A percentile compares a stretch with the other conserved stretches of the same genome.
phyloP scores from a whole-genome alignment of 768 basidiomycete genomes.

The Austroboletus eburneus region DNA sequence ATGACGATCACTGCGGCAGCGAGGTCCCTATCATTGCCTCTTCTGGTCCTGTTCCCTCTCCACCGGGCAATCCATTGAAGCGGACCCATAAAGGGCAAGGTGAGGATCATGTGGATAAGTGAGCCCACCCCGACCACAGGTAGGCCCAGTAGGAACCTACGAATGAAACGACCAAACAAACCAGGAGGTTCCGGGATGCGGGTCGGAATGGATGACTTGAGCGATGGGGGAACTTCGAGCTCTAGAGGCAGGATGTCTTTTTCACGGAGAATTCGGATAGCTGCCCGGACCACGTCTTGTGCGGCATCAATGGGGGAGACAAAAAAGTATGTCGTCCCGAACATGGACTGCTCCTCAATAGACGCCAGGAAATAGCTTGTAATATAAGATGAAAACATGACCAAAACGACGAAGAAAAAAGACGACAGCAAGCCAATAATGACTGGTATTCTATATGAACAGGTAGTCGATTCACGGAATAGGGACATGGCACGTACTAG shows the following conservation, averaged over 20 bases:
- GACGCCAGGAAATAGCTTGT: conserved; percentile 62
- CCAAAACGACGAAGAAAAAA: conserved; percentile 58
- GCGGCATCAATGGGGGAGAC: conserved; percentile 56
- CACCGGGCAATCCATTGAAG: conserved; percentile 69
- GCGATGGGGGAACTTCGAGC: conserved; percentile 10
- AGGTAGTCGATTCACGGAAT: conserved; percentile 3
- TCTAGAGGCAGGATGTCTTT: conserved; percentile 40
- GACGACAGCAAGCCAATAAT: conserved; percentile 59
- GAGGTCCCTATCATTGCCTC: conserved; percentile 56
- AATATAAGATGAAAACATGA: conserved; percentile 65
- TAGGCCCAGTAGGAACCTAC: conserved; percentile 72
- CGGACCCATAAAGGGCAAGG: conserved; percentile 60
- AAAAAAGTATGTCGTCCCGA: conserved; percentile 34
- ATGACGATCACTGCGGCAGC: conserved; percentile 62
- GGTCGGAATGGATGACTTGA: conserved; percentile 17
- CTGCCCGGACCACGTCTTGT: conserved; percentile 58
- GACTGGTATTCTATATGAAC: conserved; percentile 39
- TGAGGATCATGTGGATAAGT: conserved; percentile 65
- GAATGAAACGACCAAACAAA: conserved; percentile 52
- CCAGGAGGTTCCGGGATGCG: conserved; percentile 36
- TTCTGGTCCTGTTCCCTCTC: conserved; percentile 48
- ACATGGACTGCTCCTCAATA: conserved; percentile 51
- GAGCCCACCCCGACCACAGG: conserved; percentile 77
- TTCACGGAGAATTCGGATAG: conserved; percentile 58
- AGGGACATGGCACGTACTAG: conserved; percentile 40